Percentiles rank a stretch among this genome's conserved stretches.
Evolutionary conservation across 2,329 filamentous ascomycete genomes (phyloP).

Genomic region (Beauveria australis): DNA sequence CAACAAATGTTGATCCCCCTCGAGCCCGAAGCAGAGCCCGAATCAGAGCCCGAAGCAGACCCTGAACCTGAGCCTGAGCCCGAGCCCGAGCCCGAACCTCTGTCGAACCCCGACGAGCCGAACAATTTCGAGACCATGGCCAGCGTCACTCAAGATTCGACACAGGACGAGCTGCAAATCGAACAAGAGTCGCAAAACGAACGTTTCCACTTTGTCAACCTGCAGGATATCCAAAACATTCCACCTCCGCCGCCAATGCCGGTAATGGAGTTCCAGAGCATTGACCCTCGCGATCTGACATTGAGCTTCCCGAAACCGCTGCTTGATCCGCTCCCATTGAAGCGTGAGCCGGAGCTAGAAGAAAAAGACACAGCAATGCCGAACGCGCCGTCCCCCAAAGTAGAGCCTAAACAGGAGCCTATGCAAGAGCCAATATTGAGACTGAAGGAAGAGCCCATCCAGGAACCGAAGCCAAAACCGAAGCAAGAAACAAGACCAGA

Average conservation of each 20-base stretch:
- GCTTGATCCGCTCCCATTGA: neutral
- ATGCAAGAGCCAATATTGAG: constrained; percentile 12
- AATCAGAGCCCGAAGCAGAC: neutral
- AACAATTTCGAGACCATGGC: neutral
- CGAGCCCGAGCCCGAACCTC: neutral
- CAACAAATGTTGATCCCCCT: neutral
- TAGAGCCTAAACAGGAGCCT: constrained; percentile 11
- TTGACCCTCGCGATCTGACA: constrained; percentile 9
- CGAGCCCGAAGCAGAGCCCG: neutral
- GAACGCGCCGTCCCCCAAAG: constrained; percentile 10
- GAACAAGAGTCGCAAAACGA: constrained; percentile 5
- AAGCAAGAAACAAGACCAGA: neutral
- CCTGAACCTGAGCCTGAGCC: neutral
- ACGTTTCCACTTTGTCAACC: constrained; percentile 27
- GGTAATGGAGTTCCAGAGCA: constrained; percentile 18
- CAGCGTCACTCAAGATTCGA: constrained; percentile 6
- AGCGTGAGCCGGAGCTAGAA: neutral
- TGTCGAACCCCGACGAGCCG: neutral
- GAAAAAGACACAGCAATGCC: constrained; percentile 13
- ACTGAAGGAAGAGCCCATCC: neutral
- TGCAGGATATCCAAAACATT: constrained; percentile 29
- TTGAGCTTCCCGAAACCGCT: constrained; percentile 2
- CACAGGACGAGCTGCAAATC: constrained; percentile 8
- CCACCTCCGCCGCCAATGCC: constrained; percentile 19
- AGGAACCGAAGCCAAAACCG: constrained; percentile 4